Conservation (phyloP, 495 filamentous ascomycete species). For the Neurospora sp. region DNA sequence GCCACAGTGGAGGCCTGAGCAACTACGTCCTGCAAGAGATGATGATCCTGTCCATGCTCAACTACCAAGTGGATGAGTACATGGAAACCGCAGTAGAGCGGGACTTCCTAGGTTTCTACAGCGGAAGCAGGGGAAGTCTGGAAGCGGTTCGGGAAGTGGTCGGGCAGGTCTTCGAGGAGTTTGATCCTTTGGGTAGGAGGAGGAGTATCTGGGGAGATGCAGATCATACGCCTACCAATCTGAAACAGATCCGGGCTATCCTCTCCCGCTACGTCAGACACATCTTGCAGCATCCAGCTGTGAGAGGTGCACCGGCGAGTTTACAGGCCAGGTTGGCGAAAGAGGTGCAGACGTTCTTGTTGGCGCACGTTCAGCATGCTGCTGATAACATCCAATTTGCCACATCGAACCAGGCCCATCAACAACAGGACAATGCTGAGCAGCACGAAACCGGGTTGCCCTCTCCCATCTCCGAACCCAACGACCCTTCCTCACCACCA, state of each 20-base stretch:
- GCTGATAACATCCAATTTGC: not conserved
- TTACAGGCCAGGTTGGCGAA: not conserved
- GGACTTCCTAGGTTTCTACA: not conserved
- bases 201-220: not conserved
- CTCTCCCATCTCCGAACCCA: not conserved
- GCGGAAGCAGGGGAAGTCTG: not conserved
- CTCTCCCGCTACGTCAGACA: not conserved
- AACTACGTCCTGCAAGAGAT: not conserved
- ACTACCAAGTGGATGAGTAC: not conserved
- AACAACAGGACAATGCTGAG: too few species aligned
- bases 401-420: too few species aligned
- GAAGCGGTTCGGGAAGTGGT: not conserved
- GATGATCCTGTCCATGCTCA: not conserved
- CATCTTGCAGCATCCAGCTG: not conserved
- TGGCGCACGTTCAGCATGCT: not conserved
- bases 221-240: not conserved
- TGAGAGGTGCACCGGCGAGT: not conserved
- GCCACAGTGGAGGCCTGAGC: not conserved
- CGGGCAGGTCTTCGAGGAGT: not conserved
- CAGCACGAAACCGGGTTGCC: not conserved
- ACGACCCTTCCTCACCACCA: not conserved
- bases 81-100: not conserved
- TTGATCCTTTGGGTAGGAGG: not conserved
- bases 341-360: not conserved
- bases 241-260: not conserved